Evolutionary conservation across 129 eudicot genomes (phyloP).

Genomic region (Scalesia atractyloides): DNA sequence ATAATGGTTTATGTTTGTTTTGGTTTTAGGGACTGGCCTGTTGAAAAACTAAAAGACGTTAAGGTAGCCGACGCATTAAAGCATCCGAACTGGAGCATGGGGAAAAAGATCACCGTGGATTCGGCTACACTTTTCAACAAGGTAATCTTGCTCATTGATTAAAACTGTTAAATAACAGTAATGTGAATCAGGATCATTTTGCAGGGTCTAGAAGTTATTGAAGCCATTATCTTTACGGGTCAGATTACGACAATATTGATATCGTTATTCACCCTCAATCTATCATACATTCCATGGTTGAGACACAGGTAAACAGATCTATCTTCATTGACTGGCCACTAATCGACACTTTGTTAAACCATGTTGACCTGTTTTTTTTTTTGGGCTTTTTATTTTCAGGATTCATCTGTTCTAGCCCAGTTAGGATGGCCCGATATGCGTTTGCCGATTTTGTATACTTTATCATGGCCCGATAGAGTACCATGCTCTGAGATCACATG

Average conservation of each 20-base stretch:
- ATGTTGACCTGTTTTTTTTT: background rate
- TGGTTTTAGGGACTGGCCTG: constrained; percentile 91
- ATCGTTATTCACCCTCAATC: constrained; percentile 98
- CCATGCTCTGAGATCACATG: constrained; percentile 95
- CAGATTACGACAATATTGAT: constrained; percentile 87
- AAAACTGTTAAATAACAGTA: background rate
- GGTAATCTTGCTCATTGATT: constrained; percentile 32
- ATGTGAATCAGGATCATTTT: constrained; percentile 18
- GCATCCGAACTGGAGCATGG: constrained; percentile 99
- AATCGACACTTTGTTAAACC: background rate
- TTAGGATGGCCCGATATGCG: constrained; percentile 99
- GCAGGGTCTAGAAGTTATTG: constrained; percentile 98
- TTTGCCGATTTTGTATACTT: constrained; percentile 86
- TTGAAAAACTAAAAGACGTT: constrained; percentile 86
- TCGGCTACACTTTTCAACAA: constrained; percentile 97
- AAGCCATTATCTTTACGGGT: constrained; percentile 98
- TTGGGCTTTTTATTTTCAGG: constrained; percentile 44
- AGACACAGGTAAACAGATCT: constrained; percentile 71
- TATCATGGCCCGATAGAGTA: constrained; percentile 95
- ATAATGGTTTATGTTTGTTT: constrained; percentile 3
- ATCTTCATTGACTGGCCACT: background rate
- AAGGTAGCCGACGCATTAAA: constrained; percentile 98
- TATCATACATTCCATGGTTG: constrained; percentile 96
- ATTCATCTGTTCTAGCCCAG: constrained; percentile 91
- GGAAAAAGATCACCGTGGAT: constrained; percentile 94